Evolutionary conservation across 768 basidiomycete genomes (phyloP).

Genomic region (Tubosaeta sp.): DNA sequence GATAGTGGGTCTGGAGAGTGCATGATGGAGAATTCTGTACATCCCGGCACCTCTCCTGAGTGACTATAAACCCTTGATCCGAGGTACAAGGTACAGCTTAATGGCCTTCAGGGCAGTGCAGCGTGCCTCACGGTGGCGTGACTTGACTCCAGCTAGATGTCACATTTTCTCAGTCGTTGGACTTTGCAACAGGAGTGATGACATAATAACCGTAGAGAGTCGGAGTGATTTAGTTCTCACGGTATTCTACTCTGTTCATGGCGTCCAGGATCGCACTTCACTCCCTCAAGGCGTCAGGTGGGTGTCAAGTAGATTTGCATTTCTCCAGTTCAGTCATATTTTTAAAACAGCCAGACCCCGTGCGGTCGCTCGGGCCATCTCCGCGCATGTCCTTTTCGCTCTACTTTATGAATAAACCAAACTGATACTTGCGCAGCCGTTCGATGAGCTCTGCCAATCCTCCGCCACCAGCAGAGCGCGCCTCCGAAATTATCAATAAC

Average conservation of each 20-base stretch:
- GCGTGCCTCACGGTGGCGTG: neutral
- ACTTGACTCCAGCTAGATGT: too few species aligned
- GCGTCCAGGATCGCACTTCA: slow-evolving; percentile 68
- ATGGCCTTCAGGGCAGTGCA: neutral
- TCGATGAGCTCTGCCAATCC: slow-evolving; percentile 56
- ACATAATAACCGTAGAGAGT: slow-evolving; percentile 27
- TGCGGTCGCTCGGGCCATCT: slow-evolving; percentile 42
- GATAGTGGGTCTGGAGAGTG: slow-evolving; percentile 7
- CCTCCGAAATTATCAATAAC: slow-evolving; percentile 85
- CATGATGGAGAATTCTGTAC: neutral
- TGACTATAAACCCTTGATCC: neutral
- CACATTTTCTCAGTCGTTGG: too few species aligned
- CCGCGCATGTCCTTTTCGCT: slow-evolving; percentile 40
- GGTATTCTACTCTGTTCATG: slow-evolving; percentile 36
- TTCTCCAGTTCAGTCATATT: neutral
- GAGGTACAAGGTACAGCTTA: neutral
- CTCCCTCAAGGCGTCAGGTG: slow-evolving; percentile 60
- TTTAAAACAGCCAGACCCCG: slow-evolving; percentile 50
- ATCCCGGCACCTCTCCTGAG: neutral
- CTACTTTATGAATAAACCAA: slow-evolving; percentile 3
- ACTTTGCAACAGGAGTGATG: slow-evolving; percentile 12
- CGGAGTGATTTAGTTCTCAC: slow-evolving; percentile 33
- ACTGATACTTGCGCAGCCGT: slow-evolving; percentile 42
- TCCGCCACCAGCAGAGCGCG: slow-evolving; percentile 79
- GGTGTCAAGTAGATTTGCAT: slow-evolving; percentile 7